Percentiles rank a stretch among this genome's conserved stretches.
Evolutionary conservation across 1,284 basidiomycete species (phyloP).

Genomic region (Polyporus tsugae): DNA sequence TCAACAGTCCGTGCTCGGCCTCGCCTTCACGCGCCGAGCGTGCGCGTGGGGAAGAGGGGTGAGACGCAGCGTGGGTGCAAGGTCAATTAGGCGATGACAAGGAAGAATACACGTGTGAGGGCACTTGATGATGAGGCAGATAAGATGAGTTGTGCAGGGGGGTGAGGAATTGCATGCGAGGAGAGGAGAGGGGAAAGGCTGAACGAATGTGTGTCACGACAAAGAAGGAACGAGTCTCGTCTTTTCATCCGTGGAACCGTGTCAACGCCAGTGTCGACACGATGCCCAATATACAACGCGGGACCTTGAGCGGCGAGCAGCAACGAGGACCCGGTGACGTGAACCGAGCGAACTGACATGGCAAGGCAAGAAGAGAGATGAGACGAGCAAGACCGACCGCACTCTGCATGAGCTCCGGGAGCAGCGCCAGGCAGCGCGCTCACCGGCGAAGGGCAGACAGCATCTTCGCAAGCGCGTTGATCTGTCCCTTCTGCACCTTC

Average conservation of each 20-base stretch:
- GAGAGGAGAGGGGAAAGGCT: constrained; percentile 15
- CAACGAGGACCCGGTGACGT: constrained; percentile 8
- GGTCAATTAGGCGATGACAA: constrained; percentile 26
- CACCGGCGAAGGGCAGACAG: constrained; percentile 77
- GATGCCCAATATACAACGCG: constrained; percentile 25
- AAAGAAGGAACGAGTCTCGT: constrained; percentile 27
- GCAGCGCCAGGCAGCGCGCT: constrained; percentile 32
- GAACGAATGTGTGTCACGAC: constrained; percentile 33
- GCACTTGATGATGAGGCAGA: constrained; percentile 17
- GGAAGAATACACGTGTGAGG: constrained; percentile 19
- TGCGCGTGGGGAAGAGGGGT: constrained; percentile 1
- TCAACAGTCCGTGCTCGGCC: constrained; percentile 35
- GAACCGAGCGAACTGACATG: constrained; percentile 12
- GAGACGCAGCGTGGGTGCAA: constrained; percentile 16
- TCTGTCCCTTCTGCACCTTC: constrained; percentile 87
- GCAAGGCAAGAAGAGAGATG: constrained; percentile 1
- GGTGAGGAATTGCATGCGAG: constrained; percentile 12
- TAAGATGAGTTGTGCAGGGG: constrained; percentile 10
- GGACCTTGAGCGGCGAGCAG: constrained; percentile 23
- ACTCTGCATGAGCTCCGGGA: constrained; percentile 17
- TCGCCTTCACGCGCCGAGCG: constrained; percentile 10
- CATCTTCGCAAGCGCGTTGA: constrained; percentile 86
- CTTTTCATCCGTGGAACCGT: constrained; percentile 26
- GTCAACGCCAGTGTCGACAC: constrained; percentile 27
- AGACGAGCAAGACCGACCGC: constrained; percentile 15